Base-by-base conservation (phyloP, 768 basidiomycete genomes). In the Naganishia friedmannii region DNA sequence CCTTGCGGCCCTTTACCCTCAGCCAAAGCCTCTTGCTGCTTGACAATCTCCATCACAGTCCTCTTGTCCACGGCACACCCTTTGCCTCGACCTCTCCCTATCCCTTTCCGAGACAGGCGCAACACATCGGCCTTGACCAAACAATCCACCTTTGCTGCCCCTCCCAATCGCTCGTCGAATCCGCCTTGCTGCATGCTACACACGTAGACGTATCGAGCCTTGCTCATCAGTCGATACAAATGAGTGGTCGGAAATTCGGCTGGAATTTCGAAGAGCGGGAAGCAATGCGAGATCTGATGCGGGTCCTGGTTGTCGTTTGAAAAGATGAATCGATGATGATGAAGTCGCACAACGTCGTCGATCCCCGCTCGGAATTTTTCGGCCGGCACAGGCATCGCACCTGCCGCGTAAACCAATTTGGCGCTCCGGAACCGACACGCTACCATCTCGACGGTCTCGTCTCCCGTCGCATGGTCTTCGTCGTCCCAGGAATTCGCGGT, bases 61-160 rank as follows among this genome's bases (percentile, higher is more conserved):
- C 82, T 70, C 29, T 56, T 34, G 73, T 83, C 82, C 29, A 82
- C 79, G 53, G 73, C 65, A n/a, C 58, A 69, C 29, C 42, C 73
- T 53, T 67, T 78, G 29, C 72, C 77, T 56, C 68, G 42, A 21
- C 74, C 77, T 53, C 73, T 68, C 32, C n/a, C 69, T 67, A 66
- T 34, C 1, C 82, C 82, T 34, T 56, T 48, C 17, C 23, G 39
- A 15, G 77, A 77, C 53, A 83, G 73, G 15, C 71, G 63, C 12
- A 74, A 45, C 15, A 79, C 81, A 69, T 83, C 76, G 42, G 82
- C 34, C 75, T 82, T 82, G 73, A 81, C 81, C n/a, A 83, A 67
- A 58, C 80, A 81, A 65, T 83, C 82, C n/a, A 83, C 81, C 69
- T 83, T 83, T 3, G 80, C 80, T 3, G 80, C 83, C 12, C 79